Percentiles rank a stretch among this genome's conserved stretches.
Evolutionary conservation across 2,329 filamentous ascomycete genomes (phyloP).

Genomic region (Dothistroma pini): DNA sequence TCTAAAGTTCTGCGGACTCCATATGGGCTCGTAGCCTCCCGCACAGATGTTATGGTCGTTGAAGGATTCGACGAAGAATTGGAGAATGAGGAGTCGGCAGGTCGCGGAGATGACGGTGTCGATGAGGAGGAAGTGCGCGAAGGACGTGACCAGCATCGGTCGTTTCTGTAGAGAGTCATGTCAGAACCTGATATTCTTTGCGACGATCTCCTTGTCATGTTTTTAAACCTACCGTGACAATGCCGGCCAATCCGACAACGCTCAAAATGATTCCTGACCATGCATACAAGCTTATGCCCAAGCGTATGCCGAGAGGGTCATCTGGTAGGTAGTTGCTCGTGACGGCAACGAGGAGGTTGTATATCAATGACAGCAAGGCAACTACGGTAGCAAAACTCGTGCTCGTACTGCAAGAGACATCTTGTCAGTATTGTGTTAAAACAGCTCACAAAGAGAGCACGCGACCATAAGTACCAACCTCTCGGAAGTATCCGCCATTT

Average conservation of each 20-base stretch:
- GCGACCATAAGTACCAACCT: not conserved
- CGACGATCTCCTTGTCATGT: not conserved
- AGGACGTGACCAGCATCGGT: constrained; percentile 22
- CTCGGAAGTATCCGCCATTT: constrained; percentile 1
- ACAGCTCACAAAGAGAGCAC: not conserved
- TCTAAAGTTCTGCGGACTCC: constrained; percentile 20
- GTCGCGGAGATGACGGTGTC: constrained; percentile 27
- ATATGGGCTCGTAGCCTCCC: constrained; percentile 19
- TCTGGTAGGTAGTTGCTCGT: constrained; percentile 27
- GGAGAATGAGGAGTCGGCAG: constrained; percentile 23
- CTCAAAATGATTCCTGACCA: constrained; percentile 28
- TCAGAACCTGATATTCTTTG: not conserved
- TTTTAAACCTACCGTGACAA: constrained; percentile 20
- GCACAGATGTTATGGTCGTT: constrained; percentile 25
- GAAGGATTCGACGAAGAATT: constrained; percentile 27
- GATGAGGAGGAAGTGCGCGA: constrained; percentile 28
- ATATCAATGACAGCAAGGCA: constrained; percentile 24
- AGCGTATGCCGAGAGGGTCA: constrained; percentile 28
- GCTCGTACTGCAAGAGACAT: not conserved
- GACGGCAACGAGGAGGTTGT: constrained; percentile 26
- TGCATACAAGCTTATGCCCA: constrained; percentile 26
- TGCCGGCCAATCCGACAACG: constrained; percentile 25
- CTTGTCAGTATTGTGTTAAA: not conserved
- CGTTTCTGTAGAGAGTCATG: constrained; percentile 14
- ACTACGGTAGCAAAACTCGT: constrained; percentile 20